Evolutionary conservation across 2,329 filamentous ascomycete genomes (phyloP), one percentile per base, ranked within the genome.

Genomic region (Pestalotiopsis sp.): DNA sequence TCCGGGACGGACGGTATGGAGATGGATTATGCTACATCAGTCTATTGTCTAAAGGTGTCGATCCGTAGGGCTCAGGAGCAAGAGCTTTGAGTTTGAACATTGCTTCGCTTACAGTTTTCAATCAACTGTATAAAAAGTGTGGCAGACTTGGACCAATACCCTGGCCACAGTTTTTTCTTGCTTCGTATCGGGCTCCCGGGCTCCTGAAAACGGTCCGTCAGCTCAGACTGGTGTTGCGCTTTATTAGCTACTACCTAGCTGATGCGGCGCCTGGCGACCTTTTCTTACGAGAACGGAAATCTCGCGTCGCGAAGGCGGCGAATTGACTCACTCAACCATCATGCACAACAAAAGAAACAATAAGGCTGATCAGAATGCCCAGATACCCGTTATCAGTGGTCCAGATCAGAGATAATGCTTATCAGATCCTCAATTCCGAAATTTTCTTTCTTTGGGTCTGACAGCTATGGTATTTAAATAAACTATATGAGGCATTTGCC

Each of bases 401-500:
- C 44, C 44, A 52, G 44, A 52, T 26, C 6, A 26, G 14, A 26
- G 56, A 58, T 58, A 58, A 58, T 58, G 56, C 56, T 35, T 35
- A 58, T 58, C 56, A 35, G 56, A 35, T 26, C 56, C 56, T 52
- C 56, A 14, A 58, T 17, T 35, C 56, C 24, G 26, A 35, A 26
- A 26, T 58, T 58, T 58, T 58, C 26, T 58, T 58, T 26, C 22
- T 58, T 58, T 48, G 60, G 39, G 60, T 44, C 24, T 48, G 20
- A 17, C 60, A 14, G 17, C 13, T 63, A 52, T 44, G 58, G 58
- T 61, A 61, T 63, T 63, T 63, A 10, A 61, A 63, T 35, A 38
- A 40, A 22, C 22, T 35, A 61, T 38, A 40, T 57, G 63, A 55
- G 63, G 44, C n/a, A 56, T 38, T 57, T 57, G 40, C 40, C 61